A percentile compares a stretch with the other conserved stretches of the same genome.
Evolutionary conservation across 352 stramenopile species (phyloP).

Genomic region (Phytophthora citrophthora): DNA sequence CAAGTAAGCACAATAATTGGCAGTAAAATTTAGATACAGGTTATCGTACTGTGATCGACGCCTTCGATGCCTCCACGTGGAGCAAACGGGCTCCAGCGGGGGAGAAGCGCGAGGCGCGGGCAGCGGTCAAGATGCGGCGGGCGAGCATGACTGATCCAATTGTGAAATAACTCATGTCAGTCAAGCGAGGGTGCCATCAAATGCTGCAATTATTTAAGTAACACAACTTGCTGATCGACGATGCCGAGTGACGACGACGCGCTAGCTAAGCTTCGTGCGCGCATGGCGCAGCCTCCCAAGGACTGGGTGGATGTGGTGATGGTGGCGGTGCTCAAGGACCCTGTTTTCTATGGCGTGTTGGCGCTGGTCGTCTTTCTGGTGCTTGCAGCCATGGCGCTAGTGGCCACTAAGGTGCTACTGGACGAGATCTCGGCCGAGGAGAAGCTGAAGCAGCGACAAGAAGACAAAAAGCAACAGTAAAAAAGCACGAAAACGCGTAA

Average conservation of each 20-base stretch:
- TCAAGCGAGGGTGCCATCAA: no score
- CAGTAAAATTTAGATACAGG: not conserved
- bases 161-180: not conserved
- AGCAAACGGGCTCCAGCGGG: constrained; percentile 36
- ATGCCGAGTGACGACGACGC: constrained; percentile 30
- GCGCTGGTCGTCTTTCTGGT: constrained; percentile 49
- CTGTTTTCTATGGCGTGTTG: constrained; percentile 61
- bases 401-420: constrained; percentile 66
- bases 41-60: constrained; percentile 57
- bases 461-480: constrained; percentile 32
- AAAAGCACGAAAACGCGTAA: constrained; percentile 14
- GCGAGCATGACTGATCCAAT: constrained; percentile 23
- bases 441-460: constrained; percentile 21
- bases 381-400: constrained; percentile 58
- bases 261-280: constrained; percentile 44
- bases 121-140: constrained; percentile 24
- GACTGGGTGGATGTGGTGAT: constrained; percentile 73
- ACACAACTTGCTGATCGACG: not conserved
- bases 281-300: constrained; percentile 59
- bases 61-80: constrained; percentile 66
- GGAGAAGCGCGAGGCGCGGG: constrained; percentile 22
- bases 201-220: no score
- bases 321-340: constrained; percentile 64
- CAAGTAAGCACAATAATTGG: not conserved
- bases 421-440: constrained; percentile 66